These are phyloP conservation scores for Platanus orientalis DNA, from an alignment of 164 flowering plant genomes.

Conservation along the genomic window DNA sequence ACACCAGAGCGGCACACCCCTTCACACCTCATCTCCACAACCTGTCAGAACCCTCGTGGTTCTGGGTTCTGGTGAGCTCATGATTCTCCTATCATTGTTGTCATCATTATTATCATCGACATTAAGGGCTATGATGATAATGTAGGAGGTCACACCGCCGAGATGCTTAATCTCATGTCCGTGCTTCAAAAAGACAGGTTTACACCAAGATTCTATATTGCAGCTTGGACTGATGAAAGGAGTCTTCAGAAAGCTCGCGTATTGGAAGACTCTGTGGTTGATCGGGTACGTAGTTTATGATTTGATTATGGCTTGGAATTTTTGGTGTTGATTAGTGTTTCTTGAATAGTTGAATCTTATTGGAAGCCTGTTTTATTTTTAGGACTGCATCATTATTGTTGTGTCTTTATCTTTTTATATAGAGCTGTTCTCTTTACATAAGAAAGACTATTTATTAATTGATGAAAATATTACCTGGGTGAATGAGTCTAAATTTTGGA, in stretches of 20 bases:
- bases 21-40: slow-evolving; percentile 12
- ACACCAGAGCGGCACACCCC: slow-evolving; percentile 39
- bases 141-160: slow-evolving; percentile 95
- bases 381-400: no score
- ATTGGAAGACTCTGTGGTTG: slow-evolving; percentile 47
- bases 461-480: no score
- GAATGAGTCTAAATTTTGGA: no score
- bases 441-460: no score
- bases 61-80: slow-evolving; percentile 67
- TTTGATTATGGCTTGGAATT: not conserved
- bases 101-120: no score
- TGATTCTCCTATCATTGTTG: not conserved
- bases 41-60: slow-evolving; percentile 63
- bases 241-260: slow-evolving; percentile 84
- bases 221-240: slow-evolving; percentile 90
- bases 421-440: no score
- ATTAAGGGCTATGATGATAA: slow-evolving; percentile 1
- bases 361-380: no score
- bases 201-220: slow-evolving; percentile 65
- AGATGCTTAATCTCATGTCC: slow-evolving; percentile 74
- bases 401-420: no score
- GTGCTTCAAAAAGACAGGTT: slow-evolving; percentile 63
- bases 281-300: slow-evolving; percentile 31
- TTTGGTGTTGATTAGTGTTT: not conserved
- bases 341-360: not conserved